Evolutionary conservation across 305 asterid species (phyloP), one percentile per base, ranked within the genome.

Genomic region (Fraxinus ornus): DNA sequence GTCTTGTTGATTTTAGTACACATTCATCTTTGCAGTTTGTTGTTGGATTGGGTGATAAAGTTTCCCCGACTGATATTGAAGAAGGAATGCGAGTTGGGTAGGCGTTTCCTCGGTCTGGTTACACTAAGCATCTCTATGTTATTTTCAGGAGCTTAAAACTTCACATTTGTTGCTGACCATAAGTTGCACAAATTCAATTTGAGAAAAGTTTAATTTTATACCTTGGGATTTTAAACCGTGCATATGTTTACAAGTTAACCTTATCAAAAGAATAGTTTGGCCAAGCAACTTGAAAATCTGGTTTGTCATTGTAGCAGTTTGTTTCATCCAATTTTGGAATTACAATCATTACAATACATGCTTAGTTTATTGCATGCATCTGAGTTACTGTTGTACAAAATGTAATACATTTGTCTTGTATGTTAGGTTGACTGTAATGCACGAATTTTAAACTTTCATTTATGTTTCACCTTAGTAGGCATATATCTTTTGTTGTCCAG

Each of bases 1-100:
- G 21, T 52, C 62, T 52, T 52, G n/a, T 52, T 52, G 62, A 52
- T 52, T 52, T 52, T 13, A 52, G 13, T 60, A 60, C 78, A 80
- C 26, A 68, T 78, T 22, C 37, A 17, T 86, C 81, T 52, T 73
- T 89, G 88, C 93, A 95, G 98, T 95, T 94, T 41, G 49, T 41
- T 41, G 49, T 41, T 41, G 49, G 49, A 41, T 41, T 41, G 49
- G 15, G 49, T 41, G 99, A 95, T 85, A 93, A 93, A 88, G 98
- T 94, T 78, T 94, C 97, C 26, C 41, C 98, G 5, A 92, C 95
- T 82, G 98, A 95, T 85, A 41, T 41, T 41, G 49, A 41, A 41
- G 49, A 41, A 41, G 49, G 49, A 41, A 41, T 41, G 98, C 91
- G 99, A 52, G 98, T 95, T 7, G 98, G 98, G 98, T 94, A 81